These are phyloP conservation scores for Exophiala oligosperma DNA, from an alignment of 2,329 filamentous ascomycete species.

Conservation along the genomic window DNA sequence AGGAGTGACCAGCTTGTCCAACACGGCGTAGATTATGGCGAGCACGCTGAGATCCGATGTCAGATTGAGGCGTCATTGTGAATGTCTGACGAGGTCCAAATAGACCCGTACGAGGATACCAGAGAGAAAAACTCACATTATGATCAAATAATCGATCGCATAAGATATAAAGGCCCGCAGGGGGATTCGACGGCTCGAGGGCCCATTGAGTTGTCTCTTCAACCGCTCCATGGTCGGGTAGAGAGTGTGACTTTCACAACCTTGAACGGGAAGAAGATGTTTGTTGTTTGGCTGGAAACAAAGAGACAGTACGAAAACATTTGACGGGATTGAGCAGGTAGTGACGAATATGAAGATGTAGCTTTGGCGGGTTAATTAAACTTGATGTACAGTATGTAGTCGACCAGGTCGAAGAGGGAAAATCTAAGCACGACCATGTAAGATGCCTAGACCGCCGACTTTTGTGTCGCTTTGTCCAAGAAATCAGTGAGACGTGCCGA, in stretches of 20 bases:
- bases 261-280: too few species aligned
- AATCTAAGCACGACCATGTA: not conserved
- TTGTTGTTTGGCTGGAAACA: too few species aligned
- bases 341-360: too few species aligned
- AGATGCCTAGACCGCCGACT: not conserved
- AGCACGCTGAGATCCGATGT: slow-evolving; percentile 43
- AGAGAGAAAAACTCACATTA: slow-evolving; percentile 47
- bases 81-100: not conserved
- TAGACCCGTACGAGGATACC: too few species aligned
- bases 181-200: not conserved
- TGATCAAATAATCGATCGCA: slow-evolving; percentile 59
- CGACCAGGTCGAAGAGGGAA: not conserved
- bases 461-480: not conserved
- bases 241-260: not conserved
- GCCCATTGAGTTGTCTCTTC: not conserved
- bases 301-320: too few species aligned
- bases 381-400: too few species aligned
- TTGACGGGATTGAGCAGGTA: too few species aligned
- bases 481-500: not conserved
- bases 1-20: slow-evolving; percentile 54
- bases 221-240: not conserved
- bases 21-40: slow-evolving; percentile 51
- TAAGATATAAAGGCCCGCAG: slow-evolving; percentile 35
- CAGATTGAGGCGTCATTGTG: slow-evolving; percentile 4
- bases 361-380: too few species aligned